Evolutionary conservation across 179 eudicot species (phyloP).

Genomic region (Dionaea muscipula): DNA sequence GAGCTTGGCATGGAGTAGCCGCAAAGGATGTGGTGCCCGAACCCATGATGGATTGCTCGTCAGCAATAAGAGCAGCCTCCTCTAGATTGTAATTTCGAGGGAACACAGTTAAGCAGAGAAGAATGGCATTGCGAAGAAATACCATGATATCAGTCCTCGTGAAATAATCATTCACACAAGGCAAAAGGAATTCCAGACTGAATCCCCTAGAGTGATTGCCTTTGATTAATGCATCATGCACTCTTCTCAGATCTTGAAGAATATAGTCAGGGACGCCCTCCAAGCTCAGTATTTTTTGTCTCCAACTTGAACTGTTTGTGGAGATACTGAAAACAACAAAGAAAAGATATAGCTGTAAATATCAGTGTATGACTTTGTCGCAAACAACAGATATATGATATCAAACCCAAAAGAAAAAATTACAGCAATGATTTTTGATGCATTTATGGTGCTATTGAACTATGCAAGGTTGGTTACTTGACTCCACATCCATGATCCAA

Average conservation of each 20-base stretch:
- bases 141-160: conserved; percentile 54
- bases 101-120: conserved; percentile 53
- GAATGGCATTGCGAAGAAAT: conserved; percentile 69
- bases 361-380: too few relatives aligned
- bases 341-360: neutral
- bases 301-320: conserved; percentile 86
- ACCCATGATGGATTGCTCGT: conserved; percentile 48
- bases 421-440: too few relatives aligned
- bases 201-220: conserved; percentile 19
- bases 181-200: conserved; percentile 38
- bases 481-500: too few relatives aligned
- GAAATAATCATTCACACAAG: conserved; percentile 24
- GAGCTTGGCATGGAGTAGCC: conserved; percentile 67
- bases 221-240: conserved; percentile 21
- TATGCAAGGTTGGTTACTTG: too few relatives aligned
- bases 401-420: too few relatives aligned
- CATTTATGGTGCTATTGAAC: too few relatives aligned
- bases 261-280: conserved; percentile 38
- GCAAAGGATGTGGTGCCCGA: conserved; percentile 25
- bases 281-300: conserved; percentile 46
- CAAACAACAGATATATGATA: too few relatives aligned
- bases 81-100: conserved; percentile 67
- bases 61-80: conserved; percentile 76
- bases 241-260: conserved; percentile 38
- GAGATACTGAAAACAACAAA: conserved; percentile 37